Base-by-base conservation (phyloP, 2,329 filamentous ascomycete genomes). In the Alternaria gansuensis region DNA sequence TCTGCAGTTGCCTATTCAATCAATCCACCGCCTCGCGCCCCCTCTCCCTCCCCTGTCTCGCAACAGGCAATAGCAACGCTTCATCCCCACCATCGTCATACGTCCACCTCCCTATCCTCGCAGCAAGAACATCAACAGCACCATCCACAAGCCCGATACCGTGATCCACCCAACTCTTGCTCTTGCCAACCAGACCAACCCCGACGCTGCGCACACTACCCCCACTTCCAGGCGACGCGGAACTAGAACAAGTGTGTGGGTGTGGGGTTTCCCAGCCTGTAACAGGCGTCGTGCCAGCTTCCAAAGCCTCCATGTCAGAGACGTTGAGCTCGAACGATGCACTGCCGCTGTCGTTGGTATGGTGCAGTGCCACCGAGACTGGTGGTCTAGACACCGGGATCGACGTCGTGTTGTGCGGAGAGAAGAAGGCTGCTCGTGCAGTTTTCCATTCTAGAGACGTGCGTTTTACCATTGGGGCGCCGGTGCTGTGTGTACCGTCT, bases 31-130 rank as follows among this genome's bases (percentile, higher is more conserved):
- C 17, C 17, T 17, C 17, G 17, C 17, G 17, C 17, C 37, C 37
- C 3, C 11, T 24, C 40, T 11, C 14, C 48, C 36, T 45, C 37
- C 51, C 34, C 51, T 21, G 14, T 40, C 46, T 28, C 11, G 36
- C 52, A 36, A 57, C 26, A 11, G 60, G 60, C 39, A 63, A 36
- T 29, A 60, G 49, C 24, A 39, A 37, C 29, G 49, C 54, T 23
- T 54, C 53, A 24, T 55, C 41, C 6, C 50, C 50, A 8, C 43
- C 50, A 13, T 49, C 36, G 33, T 44, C 51, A 17, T 58, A 51
- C 17, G 51, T 58, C 43, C 55, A 54, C 24, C 51, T 34, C 29
- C 28, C 44, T 11, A 58, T 26, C 8, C n/a, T 29, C n/a, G 37
- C 44, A 6, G 46, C 44, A 36, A 36, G 14, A 3, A 24, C 36